Percentiles rank a stretch among this genome's conserved stretches.
Conservation (phyloP, 2,329 filamentous ascomycete species). For the Xylaria polymorpha region DNA sequence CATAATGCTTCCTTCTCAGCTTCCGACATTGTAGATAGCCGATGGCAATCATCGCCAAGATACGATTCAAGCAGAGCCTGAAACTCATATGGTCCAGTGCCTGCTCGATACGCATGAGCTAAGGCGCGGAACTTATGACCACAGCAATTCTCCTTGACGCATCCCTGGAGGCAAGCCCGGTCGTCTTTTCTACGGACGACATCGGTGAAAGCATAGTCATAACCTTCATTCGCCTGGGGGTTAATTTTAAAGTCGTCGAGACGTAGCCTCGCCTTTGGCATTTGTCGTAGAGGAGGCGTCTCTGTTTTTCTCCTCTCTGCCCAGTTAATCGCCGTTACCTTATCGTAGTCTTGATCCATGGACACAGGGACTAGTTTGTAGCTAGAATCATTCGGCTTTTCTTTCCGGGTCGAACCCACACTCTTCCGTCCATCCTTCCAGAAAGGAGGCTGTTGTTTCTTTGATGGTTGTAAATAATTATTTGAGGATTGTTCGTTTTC, state of each 20-base stretch:
- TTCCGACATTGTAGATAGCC: slow-evolving; percentile 66
- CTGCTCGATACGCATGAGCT: slow-evolving; percentile 64
- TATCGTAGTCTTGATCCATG: slow-evolving; percentile 31
- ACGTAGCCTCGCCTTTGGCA: slow-evolving; percentile 66
- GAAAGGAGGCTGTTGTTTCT: slow-evolving; percentile 57
- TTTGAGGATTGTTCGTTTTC: slow-evolving; percentile 25
- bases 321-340: slow-evolving; percentile 38
- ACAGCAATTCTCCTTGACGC: slow-evolving; percentile 80
- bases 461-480: slow-evolving; percentile 50
- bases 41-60: slow-evolving; percentile 69
- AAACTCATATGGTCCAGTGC: slow-evolving; percentile 46
- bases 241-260: slow-evolving; percentile 87
- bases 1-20: slow-evolving; percentile 74
- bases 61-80: slow-evolving; percentile 63
- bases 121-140: slow-evolving; percentile 76
- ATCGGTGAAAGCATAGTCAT: slow-evolving; percentile 78
- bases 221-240: slow-evolving; percentile 74
- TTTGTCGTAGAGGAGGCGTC: slow-evolving; percentile 63
- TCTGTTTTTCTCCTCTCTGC: slow-evolving; percentile 42
- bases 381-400: slow-evolving; percentile 24
- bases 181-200: slow-evolving; percentile 77
- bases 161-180: slow-evolving; percentile 77
- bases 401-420: slow-evolving; percentile 17
- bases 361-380: slow-evolving; percentile 22
- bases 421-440: slow-evolving; percentile 44